Conservation (phyloP, 352 stramenopile species). For the Pythium insidiosum region DNA sequence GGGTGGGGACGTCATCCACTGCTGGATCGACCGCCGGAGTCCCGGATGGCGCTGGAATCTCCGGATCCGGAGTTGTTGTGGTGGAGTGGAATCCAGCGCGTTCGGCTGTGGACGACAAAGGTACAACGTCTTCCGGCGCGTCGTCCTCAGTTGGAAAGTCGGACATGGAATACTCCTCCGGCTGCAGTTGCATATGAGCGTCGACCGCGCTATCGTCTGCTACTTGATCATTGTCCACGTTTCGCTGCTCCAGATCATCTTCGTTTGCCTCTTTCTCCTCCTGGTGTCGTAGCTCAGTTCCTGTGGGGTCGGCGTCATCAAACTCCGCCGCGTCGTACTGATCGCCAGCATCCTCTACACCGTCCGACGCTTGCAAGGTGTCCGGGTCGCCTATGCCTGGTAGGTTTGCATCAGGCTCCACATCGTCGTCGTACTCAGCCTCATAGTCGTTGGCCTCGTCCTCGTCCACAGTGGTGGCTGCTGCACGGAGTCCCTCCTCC, state of each 20-base stretch:
- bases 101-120: no score
- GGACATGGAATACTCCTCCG: not conserved
- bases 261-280: not conserved
- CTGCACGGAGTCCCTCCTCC: not conserved
- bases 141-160: not conserved
- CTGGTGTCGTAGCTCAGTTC: not conserved
- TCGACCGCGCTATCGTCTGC: not conserved
- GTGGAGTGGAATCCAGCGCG: no score
- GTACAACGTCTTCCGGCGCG: not conserved
- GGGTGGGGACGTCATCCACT: not conserved
- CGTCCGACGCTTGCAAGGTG: no score
- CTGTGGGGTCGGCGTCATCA: not conserved
- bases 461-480: not conserved
- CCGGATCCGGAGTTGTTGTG: no score
- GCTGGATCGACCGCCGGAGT: not conserved
- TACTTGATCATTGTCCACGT: not conserved
- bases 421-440: not conserved
- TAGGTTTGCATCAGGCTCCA: not conserved
- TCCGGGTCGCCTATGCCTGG: no score
- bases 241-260: not conserved
- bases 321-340: no score
- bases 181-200: not conserved
- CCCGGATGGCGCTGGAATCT: not conserved
- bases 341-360: no score
- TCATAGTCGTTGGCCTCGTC: not conserved